These are phyloP conservation scores for Pichia sp. DNA, from an alignment of 1,139 yeast species.

Conservation along the genomic window DNA sequence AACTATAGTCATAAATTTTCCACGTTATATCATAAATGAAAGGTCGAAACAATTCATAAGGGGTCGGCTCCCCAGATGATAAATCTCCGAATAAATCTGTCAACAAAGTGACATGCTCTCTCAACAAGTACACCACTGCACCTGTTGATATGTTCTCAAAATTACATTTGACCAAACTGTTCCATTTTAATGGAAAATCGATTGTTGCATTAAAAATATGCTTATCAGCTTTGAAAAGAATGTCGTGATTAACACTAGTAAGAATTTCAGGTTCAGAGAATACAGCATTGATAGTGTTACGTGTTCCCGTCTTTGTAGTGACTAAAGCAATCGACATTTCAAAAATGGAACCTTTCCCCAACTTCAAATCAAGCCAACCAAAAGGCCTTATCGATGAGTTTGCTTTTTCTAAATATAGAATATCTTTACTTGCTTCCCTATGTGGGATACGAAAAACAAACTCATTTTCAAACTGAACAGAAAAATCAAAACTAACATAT, in stretches of 20 bases:
- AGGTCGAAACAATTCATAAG: slow-evolving; percentile 73
- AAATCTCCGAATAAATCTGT: slow-evolving; percentile 74
- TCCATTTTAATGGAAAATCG: slow-evolving; percentile 75
- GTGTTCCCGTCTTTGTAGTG: slow-evolving; percentile 53
- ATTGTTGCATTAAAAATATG: slow-evolving; percentile 52
- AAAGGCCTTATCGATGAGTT: slow-evolving; percentile 45
- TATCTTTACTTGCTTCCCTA: slow-evolving; percentile 75
- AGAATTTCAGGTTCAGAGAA: slow-evolving; percentile 57
- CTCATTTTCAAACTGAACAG: slow-evolving; percentile 53
- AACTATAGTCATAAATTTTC: slow-evolving; percentile 47
- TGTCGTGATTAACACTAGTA: slow-evolving; percentile 84
- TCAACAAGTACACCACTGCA: slow-evolving; percentile 56
- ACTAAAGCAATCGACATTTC: slow-evolving; percentile 43
- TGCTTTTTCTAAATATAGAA: slow-evolving; percentile 12
- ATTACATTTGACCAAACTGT: slow-evolving; percentile 65
- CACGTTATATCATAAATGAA: slow-evolving; percentile 56
- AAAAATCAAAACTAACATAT: slow-evolving; percentile 49
- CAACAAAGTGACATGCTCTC: slow-evolving; percentile 76
- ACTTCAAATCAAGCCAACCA: slow-evolving; percentile 84
- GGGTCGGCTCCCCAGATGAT: slow-evolving; percentile 61
- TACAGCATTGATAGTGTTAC: slow-evolving; percentile 42
- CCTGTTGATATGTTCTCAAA: slow-evolving; percentile 48
- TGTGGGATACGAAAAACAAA: slow-evolving; percentile 72
- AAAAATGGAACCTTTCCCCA: slow-evolving; percentile 47
- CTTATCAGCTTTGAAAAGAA: slow-evolving; percentile 55